Evolutionary conservation across 106 monocot species (phyloP).

Genomic region (Dendrobium nobile): DNA sequence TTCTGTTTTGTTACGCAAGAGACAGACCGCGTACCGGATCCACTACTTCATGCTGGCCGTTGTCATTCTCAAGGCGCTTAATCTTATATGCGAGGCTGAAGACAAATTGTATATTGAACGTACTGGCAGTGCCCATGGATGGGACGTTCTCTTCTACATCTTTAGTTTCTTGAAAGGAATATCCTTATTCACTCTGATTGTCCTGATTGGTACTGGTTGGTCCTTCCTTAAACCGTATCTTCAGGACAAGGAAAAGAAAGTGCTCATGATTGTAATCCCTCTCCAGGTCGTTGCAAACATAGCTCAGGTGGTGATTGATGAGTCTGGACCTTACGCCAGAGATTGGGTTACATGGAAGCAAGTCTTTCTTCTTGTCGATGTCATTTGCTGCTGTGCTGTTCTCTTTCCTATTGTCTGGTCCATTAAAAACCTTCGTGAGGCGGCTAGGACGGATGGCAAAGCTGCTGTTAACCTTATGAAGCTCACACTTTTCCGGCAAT

Average conservation of each 20-base stretch:
- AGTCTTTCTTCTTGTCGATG: conserved; percentile 74
- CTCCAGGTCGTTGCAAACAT: conserved; percentile 82
- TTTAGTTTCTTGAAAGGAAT: conserved; percentile 88
- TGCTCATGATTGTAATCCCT: conserved; percentile 76
- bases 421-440: conserved; percentile 80
- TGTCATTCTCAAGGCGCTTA: conserved; percentile 64
- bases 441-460: conserved; percentile 73
- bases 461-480: conserved; percentile 89
- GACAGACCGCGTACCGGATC: conserved; percentile 50
- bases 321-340: conserved; percentile 44
- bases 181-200: conserved; percentile 71
- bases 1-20: conserved; percentile 44
- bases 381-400: conserved; percentile 79
- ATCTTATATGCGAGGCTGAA: conserved; percentile 75
- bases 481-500: conserved; percentile 80
- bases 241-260: conserved; percentile 79
- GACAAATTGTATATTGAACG: conserved; percentile 70
- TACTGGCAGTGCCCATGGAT: conserved; percentile 79
- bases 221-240: conserved; percentile 86
- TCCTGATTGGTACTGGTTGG: conserved; percentile 88
- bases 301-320: conserved; percentile 72
- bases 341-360: conserved; percentile 84
- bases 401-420: conserved; percentile 92
- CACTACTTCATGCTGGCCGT: conserved; percentile 93
- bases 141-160: conserved; percentile 93